phyloP scores from a whole-genome alignment of 192 early-diverging fungal species.

The Backusella tarrabulga region DNA sequence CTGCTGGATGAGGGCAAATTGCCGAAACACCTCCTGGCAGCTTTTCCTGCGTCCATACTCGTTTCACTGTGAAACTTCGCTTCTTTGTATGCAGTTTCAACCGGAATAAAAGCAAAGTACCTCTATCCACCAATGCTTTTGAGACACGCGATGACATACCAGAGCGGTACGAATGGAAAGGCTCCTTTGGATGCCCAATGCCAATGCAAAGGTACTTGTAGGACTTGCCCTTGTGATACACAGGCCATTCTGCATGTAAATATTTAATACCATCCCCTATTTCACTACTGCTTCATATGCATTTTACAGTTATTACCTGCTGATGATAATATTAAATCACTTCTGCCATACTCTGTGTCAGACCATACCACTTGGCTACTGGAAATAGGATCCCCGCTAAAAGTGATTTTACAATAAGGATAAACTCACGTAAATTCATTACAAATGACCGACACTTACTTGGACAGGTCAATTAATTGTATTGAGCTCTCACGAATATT shows the following conservation, averaged over 20 bases:
- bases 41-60: conserved; percentile 22
- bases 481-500: not conserved
- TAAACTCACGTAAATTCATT: not conserved
- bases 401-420: not conserved
- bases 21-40: conserved; percentile 24
- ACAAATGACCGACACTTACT: not conserved
- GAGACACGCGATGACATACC: conserved; percentile 2
- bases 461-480: not conserved
- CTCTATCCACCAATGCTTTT: conserved; percentile 1
- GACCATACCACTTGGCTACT: conserved; percentile 1
- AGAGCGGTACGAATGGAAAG: not conserved
- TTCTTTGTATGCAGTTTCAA: conserved; percentile 11
- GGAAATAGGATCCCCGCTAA: not conserved
- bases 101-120: conserved; percentile 22
- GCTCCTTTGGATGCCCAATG: conserved; percentile 9
- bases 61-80: not conserved
- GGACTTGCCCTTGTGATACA: conserved; percentile 10
- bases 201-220: conserved; percentile 35
- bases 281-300: too few relatives aligned
- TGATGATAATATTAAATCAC: not conserved
- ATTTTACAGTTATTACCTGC: not conserved
- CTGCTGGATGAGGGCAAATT: conserved; percentile 24
- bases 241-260: conserved; percentile 15
- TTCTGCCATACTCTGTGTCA: conserved; percentile 3
- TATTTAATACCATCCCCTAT: too few relatives aligned